Conservation (phyloP, 805 yeast genomes). For the Starmerella khaoyaiensis region DNA sequence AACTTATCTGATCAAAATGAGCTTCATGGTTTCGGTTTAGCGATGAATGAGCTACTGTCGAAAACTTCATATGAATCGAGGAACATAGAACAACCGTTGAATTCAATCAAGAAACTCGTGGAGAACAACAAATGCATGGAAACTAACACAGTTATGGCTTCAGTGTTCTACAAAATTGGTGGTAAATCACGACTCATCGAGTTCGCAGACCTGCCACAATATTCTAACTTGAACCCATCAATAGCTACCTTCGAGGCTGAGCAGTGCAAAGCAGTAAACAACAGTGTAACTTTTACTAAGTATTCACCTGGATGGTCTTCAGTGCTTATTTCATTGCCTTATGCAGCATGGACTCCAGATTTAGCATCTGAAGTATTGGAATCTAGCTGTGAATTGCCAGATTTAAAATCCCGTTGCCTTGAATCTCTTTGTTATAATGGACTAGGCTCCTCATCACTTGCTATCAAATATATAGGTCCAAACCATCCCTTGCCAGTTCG, state of each 20-base stretch:
- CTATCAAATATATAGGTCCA: neutral
- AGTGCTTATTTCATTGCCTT: slow-evolving; percentile 8
- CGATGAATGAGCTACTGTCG: slow-evolving; percentile 3
- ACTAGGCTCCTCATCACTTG: neutral
- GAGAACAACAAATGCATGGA: slow-evolving; percentile 12
- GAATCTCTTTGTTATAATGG: neutral
- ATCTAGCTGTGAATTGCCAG: too few species aligned
- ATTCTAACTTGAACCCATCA: slow-evolving; percentile 12
- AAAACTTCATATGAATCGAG: too few species aligned
- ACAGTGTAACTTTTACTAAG: neutral
- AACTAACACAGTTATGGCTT: slow-evolving; percentile 12
- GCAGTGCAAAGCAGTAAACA: slow-evolving; percentile 1
- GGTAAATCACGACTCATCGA: slow-evolving; percentile 3
- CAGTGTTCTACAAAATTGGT: slow-evolving; percentile 8
- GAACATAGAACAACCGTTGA: neutral
- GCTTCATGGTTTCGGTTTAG: slow-evolving; percentile 41
- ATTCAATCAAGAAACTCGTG: neutral
- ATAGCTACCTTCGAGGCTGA: slow-evolving; percentile 16
- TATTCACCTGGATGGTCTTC: slow-evolving; percentile 10
- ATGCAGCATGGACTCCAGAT: slow-evolving; percentile 5
- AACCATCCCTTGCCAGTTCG: slow-evolving; percentile 3
- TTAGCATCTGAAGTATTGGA: slow-evolving; percentile 1
- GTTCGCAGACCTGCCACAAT: slow-evolving; percentile 5
- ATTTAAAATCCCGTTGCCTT: neutral
- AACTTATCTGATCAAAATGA: slow-evolving; percentile 30